Conservation (phyloP, 139 green algal species). For the Chlorella sp. region DNA sequence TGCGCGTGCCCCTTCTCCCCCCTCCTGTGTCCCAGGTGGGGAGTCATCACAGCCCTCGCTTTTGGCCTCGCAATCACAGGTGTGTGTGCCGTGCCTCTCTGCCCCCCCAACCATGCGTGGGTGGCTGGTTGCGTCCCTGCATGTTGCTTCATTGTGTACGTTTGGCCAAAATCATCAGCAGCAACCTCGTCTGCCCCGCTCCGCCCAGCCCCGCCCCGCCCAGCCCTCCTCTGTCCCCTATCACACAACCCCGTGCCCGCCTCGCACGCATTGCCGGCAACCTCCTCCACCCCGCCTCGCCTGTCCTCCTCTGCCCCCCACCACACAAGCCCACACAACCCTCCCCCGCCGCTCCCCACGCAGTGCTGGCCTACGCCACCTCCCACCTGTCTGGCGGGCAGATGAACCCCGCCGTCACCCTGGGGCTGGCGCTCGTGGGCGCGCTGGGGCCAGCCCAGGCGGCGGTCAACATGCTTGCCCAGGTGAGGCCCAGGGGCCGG, state of each 20-base stretch:
- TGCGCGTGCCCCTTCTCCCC: too few species aligned
- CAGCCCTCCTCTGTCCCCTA: too few species aligned
- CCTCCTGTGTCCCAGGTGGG: neutral
- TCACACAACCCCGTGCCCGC: too few species aligned
- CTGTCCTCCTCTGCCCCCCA: too few species aligned
- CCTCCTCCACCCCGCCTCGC: too few species aligned
- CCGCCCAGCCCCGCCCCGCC: too few species aligned
- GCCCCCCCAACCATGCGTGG: neutral
- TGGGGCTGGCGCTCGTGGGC: conserved; percentile 24
- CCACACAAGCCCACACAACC: neutral
- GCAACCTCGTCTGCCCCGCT: too few species aligned
- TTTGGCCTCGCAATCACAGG: conserved; percentile 53
- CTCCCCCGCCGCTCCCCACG: neutral
- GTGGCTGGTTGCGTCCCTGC: too few species aligned
- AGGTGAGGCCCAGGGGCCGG: neutral
- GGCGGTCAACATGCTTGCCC: conserved; percentile 36
- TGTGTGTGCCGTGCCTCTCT: neutral
- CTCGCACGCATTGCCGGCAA: too few species aligned
- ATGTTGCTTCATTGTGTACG: too few species aligned
- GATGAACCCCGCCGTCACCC: conserved; percentile 25
- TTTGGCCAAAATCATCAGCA: too few species aligned
- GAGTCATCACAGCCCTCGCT: conserved; percentile 41
- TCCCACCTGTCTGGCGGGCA: conserved; percentile 44
- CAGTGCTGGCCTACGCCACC: conserved; percentile 48
- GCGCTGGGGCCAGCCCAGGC: conserved; percentile 20